A percentile compares a stretch with the other conserved stretches of the same genome.
These are phyloP conservation scores for Pestalotiopsis sp. DNA, from an alignment of 2,329 filamentous ascomycete genomes.

Conservation along the genomic window DNA sequence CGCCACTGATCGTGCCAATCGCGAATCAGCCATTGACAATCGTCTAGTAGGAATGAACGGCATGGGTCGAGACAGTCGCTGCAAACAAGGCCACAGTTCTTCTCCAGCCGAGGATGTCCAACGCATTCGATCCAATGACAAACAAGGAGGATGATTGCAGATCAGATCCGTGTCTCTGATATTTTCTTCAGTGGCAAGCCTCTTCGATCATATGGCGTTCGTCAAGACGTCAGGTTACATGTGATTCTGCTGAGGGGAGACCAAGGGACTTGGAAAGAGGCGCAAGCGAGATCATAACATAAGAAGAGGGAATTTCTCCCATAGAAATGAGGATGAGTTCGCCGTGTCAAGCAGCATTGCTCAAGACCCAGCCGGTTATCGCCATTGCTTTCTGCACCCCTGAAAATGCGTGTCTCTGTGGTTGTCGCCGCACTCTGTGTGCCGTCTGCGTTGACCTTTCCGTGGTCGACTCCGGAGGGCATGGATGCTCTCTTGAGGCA, in stretches of 20 bases:
- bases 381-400: background rate
- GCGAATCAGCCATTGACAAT: background rate
- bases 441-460: conserved; percentile 13
- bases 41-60: background rate
- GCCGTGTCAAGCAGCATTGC: too few species aligned
- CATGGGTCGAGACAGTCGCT: background rate
- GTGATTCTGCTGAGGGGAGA: background rate
- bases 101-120: background rate
- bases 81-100: background rate
- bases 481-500: conserved; percentile 18
- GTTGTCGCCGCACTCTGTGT: conserved; percentile 13
- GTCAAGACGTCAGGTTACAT: background rate
- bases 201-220: background rate
- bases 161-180: background rate
- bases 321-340: background rate
- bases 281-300: background rate
- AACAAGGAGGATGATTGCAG: background rate
- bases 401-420: conserved; percentile 5
- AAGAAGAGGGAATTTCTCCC: background rate
- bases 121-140: background rate
- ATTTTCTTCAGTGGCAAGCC: background rate
- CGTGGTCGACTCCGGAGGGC: conserved; percentile 18
- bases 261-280: background rate
- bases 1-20: background rate
- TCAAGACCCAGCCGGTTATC: too few species aligned